Conservation (phyloP, 768 basidiomycete species). For the Cytidiella melzeri region DNA sequence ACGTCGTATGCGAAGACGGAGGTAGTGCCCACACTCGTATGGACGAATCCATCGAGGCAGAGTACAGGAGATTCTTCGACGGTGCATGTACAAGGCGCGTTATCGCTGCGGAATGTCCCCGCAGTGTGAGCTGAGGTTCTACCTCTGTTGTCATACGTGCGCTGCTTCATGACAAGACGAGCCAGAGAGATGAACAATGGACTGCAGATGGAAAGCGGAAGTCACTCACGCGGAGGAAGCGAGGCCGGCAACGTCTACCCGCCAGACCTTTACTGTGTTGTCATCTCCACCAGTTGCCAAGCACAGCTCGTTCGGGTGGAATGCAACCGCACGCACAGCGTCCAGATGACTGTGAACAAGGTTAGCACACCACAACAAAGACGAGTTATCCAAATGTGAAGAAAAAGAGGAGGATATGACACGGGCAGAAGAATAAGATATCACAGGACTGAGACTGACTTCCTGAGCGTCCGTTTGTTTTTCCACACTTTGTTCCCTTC, state of each 20-base stretch:
- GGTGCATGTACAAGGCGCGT: slow-evolving; percentile 81
- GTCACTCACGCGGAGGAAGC: slow-evolving; percentile 69
- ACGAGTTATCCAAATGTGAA: background rate
- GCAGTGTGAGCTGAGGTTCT: slow-evolving; percentile 88
- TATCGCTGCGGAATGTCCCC: slow-evolving; percentile 89
- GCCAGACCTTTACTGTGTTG: slow-evolving; percentile 94
- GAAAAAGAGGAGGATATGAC: background rate
- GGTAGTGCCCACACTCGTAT: slow-evolving; percentile 91
- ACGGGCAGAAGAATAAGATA: background rate
- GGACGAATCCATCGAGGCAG: slow-evolving; percentile 89
- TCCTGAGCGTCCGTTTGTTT: slow-evolving; percentile 79
- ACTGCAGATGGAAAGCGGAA: slow-evolving; percentile 1
- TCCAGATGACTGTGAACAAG: slow-evolving; percentile 71
- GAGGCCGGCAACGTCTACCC: slow-evolving; percentile 71
- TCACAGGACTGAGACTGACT: slow-evolving; percentile 46
- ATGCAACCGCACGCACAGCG: slow-evolving; percentile 83
- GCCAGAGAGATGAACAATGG: slow-evolving; percentile 9
- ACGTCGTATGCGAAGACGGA: slow-evolving; percentile 71
- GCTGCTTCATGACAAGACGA: too few relatives aligned
- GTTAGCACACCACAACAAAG: slow-evolving; percentile 13
- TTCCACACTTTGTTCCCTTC: slow-evolving; percentile 78
- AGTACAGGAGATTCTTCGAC: slow-evolving; percentile 73
- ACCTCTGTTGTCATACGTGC: slow-evolving; percentile 74
- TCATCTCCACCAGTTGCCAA: slow-evolving; percentile 95
- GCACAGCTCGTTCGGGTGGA: slow-evolving; percentile 80